These are phyloP conservation scores for Pilobolus umbonatus DNA, from an alignment of 192 early-diverging fungal genomes.

Conservation along the genomic window DNA sequence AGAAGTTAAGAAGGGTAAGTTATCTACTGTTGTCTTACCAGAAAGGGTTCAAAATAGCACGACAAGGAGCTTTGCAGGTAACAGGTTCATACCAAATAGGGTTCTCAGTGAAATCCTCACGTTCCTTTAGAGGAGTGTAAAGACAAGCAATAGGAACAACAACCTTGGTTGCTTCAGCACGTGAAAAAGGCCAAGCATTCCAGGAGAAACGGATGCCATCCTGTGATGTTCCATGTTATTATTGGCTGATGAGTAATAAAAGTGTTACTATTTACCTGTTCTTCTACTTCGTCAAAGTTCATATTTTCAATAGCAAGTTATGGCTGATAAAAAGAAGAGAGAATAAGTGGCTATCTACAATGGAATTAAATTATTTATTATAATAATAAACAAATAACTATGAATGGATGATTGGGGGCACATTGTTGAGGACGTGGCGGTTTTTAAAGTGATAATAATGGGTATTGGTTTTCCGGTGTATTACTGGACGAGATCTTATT, in stretches of 20 bases:
- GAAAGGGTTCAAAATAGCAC: slow-evolving; percentile 95
- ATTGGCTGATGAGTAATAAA: not conserved
- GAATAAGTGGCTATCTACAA: not conserved
- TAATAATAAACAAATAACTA: no score
- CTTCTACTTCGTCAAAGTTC: slow-evolving; percentile 88
- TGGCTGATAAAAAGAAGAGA: not conserved
- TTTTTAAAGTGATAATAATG: no score
- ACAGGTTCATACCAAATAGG: slow-evolving; percentile 97
- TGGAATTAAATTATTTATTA: not conserved
- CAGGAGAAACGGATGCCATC: slow-evolving; percentile 96
- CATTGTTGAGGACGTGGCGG: no score
- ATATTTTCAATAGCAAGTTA: slow-evolving; percentile 29
- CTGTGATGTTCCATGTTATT: not conserved
- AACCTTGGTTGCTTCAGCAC: slow-evolving; percentile 89
- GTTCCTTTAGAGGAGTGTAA: slow-evolving; percentile 94
- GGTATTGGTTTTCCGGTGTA: no score
- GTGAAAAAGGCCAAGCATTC: slow-evolving; percentile 95
- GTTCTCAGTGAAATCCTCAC: slow-evolving; percentile 62
- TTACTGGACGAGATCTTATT: no score
- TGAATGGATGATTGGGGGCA: no score
- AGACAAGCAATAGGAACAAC: slow-evolving; percentile 91
- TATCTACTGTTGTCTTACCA: slow-evolving; percentile 54
- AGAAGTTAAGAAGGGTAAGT: not conserved
- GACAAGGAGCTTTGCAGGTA: slow-evolving; percentile 90
- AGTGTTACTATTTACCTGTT: slow-evolving; percentile 42